These are phyloP conservation scores for Staphylotrichum longicolle DNA, from an alignment of 495 filamentous ascomycete genomes.

Conservation along the genomic window DNA sequence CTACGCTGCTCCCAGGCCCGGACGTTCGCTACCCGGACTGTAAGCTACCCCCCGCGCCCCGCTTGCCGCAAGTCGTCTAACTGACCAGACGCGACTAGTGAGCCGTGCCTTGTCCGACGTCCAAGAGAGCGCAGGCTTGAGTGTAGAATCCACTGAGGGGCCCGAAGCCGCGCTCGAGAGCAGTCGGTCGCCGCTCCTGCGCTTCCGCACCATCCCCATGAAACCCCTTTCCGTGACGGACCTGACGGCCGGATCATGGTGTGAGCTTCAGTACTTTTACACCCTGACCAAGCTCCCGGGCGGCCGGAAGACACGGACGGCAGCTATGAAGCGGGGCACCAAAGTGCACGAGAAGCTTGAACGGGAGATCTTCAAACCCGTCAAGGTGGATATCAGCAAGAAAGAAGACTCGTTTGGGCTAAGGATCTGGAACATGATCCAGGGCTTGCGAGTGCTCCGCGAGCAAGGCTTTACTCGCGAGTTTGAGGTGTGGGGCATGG, in stretches of 20 bases:
- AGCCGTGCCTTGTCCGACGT: constrained; percentile 44
- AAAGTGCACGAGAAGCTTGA: constrained; percentile 79
- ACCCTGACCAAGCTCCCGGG: constrained; percentile 64
- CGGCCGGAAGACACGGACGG: constrained; percentile 69
- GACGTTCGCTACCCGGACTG: constrained; percentile 47
- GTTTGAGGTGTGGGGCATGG: constrained; percentile 85
- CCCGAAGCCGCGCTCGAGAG: constrained; percentile 22
- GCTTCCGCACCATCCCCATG: constrained; percentile 73
- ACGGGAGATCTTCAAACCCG: constrained; percentile 74
- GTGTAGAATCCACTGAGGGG: not conserved
- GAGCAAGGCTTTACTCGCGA: constrained; percentile 82
- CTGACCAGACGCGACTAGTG: constrained; percentile 61
- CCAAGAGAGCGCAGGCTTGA: not conserved
- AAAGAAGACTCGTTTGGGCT: constrained; percentile 83
- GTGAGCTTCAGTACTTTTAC: constrained; percentile 92
- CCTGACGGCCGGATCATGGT: constrained; percentile 86
- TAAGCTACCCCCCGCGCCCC: constrained; percentile 34
- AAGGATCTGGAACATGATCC: constrained; percentile 87
- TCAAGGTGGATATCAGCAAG: constrained; percentile 66
- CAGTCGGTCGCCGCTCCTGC: constrained; percentile 51
- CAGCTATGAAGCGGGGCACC: constrained; percentile 79
- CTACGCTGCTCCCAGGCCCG: constrained; percentile 17
- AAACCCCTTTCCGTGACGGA: constrained; percentile 90
- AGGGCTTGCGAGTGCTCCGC: constrained; percentile 74
- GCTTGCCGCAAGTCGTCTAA: constrained; percentile 27